phyloP scores from a whole-genome alignment of 345 rosid genomes.

The Clarkia xantiana region DNA sequence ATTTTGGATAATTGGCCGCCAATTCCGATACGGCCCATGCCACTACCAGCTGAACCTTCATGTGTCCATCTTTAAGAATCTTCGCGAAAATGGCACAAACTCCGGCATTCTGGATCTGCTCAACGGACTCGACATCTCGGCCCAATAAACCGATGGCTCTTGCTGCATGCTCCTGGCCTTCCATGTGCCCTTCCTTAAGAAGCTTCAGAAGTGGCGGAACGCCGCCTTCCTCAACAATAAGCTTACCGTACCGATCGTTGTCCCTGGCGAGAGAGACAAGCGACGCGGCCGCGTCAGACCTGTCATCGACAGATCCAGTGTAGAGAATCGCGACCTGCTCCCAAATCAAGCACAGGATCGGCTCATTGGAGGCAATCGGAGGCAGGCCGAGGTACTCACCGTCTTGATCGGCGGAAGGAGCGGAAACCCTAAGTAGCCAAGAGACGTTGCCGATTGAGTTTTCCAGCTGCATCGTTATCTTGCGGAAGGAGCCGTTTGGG shows the following conservation, averaged over 20 bases:
- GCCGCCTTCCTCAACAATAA: slow-evolving; percentile 20
- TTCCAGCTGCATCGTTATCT: slow-evolving; percentile 1
- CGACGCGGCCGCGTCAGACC: slow-evolving; percentile 18
- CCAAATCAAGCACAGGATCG: slow-evolving; percentile 5
- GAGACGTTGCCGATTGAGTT: slow-evolving; percentile 6
- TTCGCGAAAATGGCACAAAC: slow-evolving; percentile 13
- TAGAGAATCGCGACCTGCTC: slow-evolving; percentile 8
- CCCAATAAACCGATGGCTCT: slow-evolving; percentile 9
- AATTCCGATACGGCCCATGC: slow-evolving; percentile 17
- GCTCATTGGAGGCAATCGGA: slow-evolving; percentile 4
- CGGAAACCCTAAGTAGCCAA: slow-evolving; percentile 4
- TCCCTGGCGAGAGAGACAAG: slow-evolving; percentile 19
- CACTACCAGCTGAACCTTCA: slow-evolving; percentile 21
- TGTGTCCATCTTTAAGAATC: slow-evolving; percentile 17
- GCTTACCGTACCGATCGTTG: slow-evolving; percentile 17
- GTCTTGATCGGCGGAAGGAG: background rate
- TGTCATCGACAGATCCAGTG: slow-evolving; percentile 13
- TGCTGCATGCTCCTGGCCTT: slow-evolving; percentile 8
- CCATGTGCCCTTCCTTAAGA: slow-evolving; percentile 7
- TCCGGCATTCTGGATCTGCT: slow-evolving; percentile 9
- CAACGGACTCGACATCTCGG: slow-evolving; percentile 10
- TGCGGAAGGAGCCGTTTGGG: background rate
- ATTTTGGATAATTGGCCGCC: slow-evolving; percentile 13
- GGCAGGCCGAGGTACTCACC: slow-evolving; percentile 6
- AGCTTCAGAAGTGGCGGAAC: slow-evolving; percentile 9